A percentile compares a stretch with the other conserved stretches of the same genome.
Evolutionary conservation across 257 asterid species (phyloP).

Genomic region (Solanum sparsipilum): DNA sequence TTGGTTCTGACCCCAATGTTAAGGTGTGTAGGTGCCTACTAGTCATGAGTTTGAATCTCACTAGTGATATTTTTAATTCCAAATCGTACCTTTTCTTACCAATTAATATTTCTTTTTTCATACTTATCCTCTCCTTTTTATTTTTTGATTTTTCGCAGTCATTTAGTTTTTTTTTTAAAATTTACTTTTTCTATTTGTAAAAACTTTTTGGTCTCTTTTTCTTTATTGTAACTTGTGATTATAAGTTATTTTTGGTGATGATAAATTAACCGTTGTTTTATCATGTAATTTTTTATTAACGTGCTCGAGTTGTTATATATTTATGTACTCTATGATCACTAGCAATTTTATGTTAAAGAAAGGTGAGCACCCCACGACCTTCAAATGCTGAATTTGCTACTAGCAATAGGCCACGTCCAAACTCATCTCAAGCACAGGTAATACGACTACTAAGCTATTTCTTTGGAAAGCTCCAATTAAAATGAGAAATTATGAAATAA

Average conservation of each 20-base stretch:
- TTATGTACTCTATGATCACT: too few relatives aligned
- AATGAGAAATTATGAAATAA: slow-evolving; percentile 1
- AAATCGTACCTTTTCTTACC: too few relatives aligned
- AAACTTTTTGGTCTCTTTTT: background rate
- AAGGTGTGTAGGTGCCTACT: too few relatives aligned
- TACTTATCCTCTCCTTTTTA: background rate
- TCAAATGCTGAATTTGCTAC: too few relatives aligned
- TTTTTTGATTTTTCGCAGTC: background rate
- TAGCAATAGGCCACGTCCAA: background rate
- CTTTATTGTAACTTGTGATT: background rate
- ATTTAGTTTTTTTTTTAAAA: too few relatives aligned
- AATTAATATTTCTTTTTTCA: too few relatives aligned
- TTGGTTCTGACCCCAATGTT: too few relatives aligned
- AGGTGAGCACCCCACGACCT: too few relatives aligned
- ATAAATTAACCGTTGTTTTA: background rate
- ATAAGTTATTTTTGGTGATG: background rate
- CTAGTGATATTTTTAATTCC: too few relatives aligned
- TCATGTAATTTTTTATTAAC: background rate
- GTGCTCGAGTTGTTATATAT: too few relatives aligned
- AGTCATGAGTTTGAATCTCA: too few relatives aligned
- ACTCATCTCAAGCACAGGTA: background rate
- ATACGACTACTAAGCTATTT: slow-evolving; percentile 7
- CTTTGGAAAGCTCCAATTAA: slow-evolving; percentile 5
- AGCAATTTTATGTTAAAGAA: too few relatives aligned
- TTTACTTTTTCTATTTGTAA: background rate